A percentile compares a stretch with the other conserved stretches of the same genome.
These are phyloP conservation scores for Pyrrhoderma noxium DNA, from an alignment of 1,284 basidiomycete species.

Conservation along the genomic window DNA sequence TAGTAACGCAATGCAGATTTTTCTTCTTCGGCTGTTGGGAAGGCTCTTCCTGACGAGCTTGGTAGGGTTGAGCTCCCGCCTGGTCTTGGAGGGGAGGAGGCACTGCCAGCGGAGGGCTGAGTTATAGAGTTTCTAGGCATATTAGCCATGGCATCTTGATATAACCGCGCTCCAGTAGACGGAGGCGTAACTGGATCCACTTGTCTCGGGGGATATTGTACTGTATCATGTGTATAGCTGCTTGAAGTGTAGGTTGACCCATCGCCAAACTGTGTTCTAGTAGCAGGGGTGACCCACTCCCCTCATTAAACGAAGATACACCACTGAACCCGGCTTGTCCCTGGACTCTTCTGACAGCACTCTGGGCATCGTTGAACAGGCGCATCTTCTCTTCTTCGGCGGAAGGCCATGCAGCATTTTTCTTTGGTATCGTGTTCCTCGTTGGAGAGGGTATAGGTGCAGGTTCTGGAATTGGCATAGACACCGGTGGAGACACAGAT, in stretches of 20 bases:
- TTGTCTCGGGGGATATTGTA: neutral
- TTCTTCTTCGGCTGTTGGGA: conserved; percentile 41
- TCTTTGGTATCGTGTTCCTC: conserved; percentile 4
- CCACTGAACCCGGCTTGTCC: conserved; percentile 1
- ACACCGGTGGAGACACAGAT: neutral
- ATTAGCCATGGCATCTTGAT: conserved; percentile 22
- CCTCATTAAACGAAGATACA: neutral
- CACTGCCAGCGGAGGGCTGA: conserved; percentile 50
- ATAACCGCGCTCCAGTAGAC: conserved; percentile 22
- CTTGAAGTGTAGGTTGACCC: conserved; percentile 3
- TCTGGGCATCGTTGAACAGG: conserved; percentile 18
- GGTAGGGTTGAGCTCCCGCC: conserved; percentile 2
- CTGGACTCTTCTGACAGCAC: conserved; percentile 15
- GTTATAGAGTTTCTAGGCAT: conserved; percentile 17
- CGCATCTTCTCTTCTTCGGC: conserved; percentile 22
- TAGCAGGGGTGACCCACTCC: conserved; percentile 10
- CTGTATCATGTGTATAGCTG: neutral
- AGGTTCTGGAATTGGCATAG: conserved; percentile 9
- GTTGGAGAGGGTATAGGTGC: neutral
- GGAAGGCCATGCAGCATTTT: conserved; percentile 16
- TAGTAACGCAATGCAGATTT: conserved; percentile 67
- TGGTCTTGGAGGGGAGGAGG: conserved; percentile 17
- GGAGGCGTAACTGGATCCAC: conserved; percentile 2
- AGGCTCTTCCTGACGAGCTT: conserved; percentile 16
- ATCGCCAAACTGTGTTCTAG: conserved; percentile 6